Evolutionary conservation across 2,329 filamentous ascomycete genomes (phyloP), one percentile per base, ranked within the genome.

Genomic region (Leptographium wingfieldii): DNA sequence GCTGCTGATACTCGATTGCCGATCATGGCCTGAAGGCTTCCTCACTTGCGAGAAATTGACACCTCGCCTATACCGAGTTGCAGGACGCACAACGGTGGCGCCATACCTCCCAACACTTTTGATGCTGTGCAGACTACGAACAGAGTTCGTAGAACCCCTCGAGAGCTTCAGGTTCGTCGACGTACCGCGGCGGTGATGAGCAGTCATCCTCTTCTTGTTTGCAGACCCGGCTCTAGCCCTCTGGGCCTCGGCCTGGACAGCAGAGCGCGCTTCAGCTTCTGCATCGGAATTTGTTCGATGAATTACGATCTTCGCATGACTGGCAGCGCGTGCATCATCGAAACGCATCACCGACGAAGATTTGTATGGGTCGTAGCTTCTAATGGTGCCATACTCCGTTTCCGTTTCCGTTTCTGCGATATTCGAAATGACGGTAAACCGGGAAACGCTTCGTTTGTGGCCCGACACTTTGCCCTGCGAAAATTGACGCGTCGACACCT

Each of bases 341-440:
- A 69, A 67, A 43, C 75, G 71, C 46, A 76, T 70, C 56, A 76
- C 70, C 7, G 80, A 78, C 3, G 87, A 90, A 5, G 87, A 83
- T 67, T 88, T 83, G 70, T 88, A 95, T 0, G 91, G 90, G 69
- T 96, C 92, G 66, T 95, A 95, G 71, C 87, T 94, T 63, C 81
- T 70, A 12, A 78, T 68, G 0, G 77, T 81, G 10, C 75, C 78
- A 25, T 68, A 66, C 9, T 80, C 78, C 1, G 64, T 65, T 10
- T 64, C 64, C 5, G 61, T 62, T 10, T 73, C 71, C 10, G 74
- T 74, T 35, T 80, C 78, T n/a, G 80, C 74, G 14, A 80, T 74
- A 59, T 82, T 84, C 12, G 83, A 85, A 56, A 86, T 84, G 56
- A 86, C 82, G 0, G 83, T 86, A 67, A 86, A 86, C 22, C 78